phyloP scores from a whole-genome alignment of 2,329 filamentous ascomycete species.

The Fusarium cyanostomum region DNA sequence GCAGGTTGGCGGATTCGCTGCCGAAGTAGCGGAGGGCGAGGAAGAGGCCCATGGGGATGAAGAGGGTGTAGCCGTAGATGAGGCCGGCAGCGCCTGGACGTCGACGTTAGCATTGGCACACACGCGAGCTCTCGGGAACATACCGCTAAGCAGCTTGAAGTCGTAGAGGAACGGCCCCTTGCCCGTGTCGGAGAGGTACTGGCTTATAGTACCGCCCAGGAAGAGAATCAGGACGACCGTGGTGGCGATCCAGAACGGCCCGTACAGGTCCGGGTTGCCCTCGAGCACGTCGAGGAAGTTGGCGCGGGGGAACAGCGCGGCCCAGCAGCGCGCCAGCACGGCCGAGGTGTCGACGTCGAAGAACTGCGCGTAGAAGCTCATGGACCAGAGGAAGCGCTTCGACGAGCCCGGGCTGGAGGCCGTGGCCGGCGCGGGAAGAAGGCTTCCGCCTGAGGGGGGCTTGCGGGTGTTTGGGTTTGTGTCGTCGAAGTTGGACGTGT shows the following conservation, averaged over 20 bases:
- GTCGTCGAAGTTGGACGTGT: constrained; percentile 86
- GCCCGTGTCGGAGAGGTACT: constrained; percentile 79
- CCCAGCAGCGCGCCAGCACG: constrained; percentile 85
- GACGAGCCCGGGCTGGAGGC: constrained; percentile 57
- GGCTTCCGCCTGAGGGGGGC: constrained; percentile 53
- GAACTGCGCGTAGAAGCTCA: constrained; percentile 96
- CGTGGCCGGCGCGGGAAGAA: constrained; percentile 68
- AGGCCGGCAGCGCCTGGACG: constrained; percentile 80
- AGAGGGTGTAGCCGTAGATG: constrained; percentile 92
- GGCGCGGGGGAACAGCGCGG: constrained; percentile 87
- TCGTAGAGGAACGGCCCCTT: constrained; percentile 87
- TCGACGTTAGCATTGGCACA: constrained; percentile 12
- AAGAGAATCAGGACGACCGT: constrained; percentile 97
- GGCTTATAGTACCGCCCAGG: constrained; percentile 91
- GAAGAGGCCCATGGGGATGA: constrained; percentile 88
- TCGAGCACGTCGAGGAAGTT: constrained; percentile 98
- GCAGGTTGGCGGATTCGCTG: constrained; percentile 88
- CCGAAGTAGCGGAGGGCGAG: constrained; percentile 93
- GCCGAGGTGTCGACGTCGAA: constrained; percentile 97
- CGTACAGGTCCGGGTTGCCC: constrained; percentile 96
- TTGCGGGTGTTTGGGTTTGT: constrained; percentile 60
- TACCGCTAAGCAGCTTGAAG: constrained; percentile 86
- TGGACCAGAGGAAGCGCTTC: constrained; percentile 91
- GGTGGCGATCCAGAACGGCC: constrained; percentile 98
- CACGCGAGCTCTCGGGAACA: constrained; percentile 44